A percentile compares a stretch with the other conserved stretches of the same genome.
Evolutionary conservation across 2,329 filamentous ascomycete genomes (phyloP).

Genomic region (Sporothrix brasiliensis): DNA sequence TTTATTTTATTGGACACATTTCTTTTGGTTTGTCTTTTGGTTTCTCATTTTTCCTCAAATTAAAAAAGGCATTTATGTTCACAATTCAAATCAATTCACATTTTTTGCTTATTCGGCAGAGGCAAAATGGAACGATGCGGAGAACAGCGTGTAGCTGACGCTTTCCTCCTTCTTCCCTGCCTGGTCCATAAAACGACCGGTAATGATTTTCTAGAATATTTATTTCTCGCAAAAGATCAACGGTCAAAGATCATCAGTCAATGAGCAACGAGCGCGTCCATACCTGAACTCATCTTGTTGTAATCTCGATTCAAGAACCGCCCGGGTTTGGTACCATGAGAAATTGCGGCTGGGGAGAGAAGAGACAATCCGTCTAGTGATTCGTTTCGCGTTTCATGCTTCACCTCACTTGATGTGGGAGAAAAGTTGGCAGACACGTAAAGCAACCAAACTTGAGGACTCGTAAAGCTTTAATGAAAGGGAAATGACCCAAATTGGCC

Average conservation of each 20-base stretch:
- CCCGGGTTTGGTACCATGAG: neutral
- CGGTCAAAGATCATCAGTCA: neutral
- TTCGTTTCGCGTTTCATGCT: constrained; percentile 14
- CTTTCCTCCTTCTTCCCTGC: neutral
- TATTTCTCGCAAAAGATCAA: neutral
- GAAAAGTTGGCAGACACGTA: constrained; percentile 20
- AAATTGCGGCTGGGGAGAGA: neutral
- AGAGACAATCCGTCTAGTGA: neutral
- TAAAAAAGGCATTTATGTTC: no score
- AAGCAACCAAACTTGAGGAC: neutral
- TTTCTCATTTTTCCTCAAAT: no score
- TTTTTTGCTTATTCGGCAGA: no score
- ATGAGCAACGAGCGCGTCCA: neutral
- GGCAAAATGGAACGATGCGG: no score
- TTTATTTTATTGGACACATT: no score
- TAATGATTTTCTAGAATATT: neutral
- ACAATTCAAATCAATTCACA: no score
- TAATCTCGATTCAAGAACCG: neutral
- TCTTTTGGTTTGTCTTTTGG: no score
- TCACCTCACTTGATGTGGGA: neutral
- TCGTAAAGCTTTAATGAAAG: neutral
- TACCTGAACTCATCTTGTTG: neutral
- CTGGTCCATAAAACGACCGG: neutral
- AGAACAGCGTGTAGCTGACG: neutral
- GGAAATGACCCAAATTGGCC: neutral